Evolutionary conservation across 495 filamentous ascomycete genomes (phyloP), one percentile per base, ranked within the genome.

Genomic region (Hypoxylon crocopeplum): DNA sequence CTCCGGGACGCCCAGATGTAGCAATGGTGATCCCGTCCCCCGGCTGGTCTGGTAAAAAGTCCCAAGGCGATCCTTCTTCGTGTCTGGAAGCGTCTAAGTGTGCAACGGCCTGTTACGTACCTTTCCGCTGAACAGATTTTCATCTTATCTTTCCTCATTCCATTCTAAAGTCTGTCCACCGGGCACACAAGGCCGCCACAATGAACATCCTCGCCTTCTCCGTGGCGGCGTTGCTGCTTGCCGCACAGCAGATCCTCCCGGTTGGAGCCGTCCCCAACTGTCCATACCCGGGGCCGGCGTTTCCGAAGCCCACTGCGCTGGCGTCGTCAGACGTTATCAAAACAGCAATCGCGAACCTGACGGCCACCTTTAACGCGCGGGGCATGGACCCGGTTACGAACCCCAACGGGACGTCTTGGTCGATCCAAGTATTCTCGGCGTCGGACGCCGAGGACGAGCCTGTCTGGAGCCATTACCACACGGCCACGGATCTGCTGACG

Each of bases 401-500:
- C 29, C 63, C 74, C n/a, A 74, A 76, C 34, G 70, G 72, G 7
- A 81, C 78, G 7, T 82, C 79, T 12, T 82, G 79, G 69, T 77
- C 77, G 44, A 66, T 83, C n/a, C 72, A 78, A 22, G 53, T 85
- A 1, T 84, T 82, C 70, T 82, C 78, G 17, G 69, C 75, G 0
- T 48, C 59, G 1, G 72, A 72, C 40, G 36, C 67, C 7, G 66
- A 72, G 11, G 54, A 77, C 1, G 39, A 22, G 40, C 59, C 59
- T 1, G 25, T 78, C 21, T 72, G 80, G 62, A 77, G 77, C 48
- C 72, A 75, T 48, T 77, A 81, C 59, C 76, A 79, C 56, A 82
- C 79, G 2, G 72, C 82, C 2, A 70, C 73, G 1, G 48, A 68
- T 1, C 52, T 79, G 20, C 52, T 54, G 25, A 57, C 64, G 10